phyloP scores from a whole-genome alignment of 2,329 filamentous ascomycete species.

The Pseudogymnoascus sp. region DNA sequence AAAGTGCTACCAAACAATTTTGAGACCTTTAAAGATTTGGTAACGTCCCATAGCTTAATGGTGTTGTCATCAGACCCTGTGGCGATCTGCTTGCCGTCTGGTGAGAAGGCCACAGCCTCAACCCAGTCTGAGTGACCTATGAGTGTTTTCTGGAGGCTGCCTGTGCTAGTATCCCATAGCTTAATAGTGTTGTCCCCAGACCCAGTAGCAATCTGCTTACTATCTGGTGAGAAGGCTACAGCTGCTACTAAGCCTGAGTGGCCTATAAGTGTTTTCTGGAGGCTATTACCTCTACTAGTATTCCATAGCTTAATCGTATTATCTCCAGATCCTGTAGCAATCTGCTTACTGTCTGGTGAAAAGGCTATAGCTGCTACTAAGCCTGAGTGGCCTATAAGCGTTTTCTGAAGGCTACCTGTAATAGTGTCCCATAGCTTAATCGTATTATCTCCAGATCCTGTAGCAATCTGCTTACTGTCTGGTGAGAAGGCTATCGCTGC shows the following conservation, averaged over 20 bases:
- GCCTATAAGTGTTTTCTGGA: neutral
- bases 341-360: conserved; percentile 5
- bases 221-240: conserved; percentile 14
- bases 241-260: neutral
- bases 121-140: neutral
- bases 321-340: neutral
- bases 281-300: neutral
- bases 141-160: conserved; percentile 12
- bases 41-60: conserved; percentile 15
- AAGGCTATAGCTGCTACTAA: neutral
- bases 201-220: conserved; percentile 10
- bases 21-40: neutral
- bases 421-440: neutral
- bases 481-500: too few species aligned
- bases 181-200: conserved; percentile 13
- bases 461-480: too few species aligned
- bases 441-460: too few species aligned
- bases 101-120: conserved; percentile 14
- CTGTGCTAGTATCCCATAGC: conserved; percentile 12
- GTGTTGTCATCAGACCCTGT: conserved; percentile 14
- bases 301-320: conserved; percentile 6
- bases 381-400: conserved; percentile 12
- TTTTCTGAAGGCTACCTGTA: neutral
- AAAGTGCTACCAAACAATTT: neutral
- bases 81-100: conserved; percentile 16